Base-by-base conservation (phyloP, 1,284 basidiomycete genomes). In the Ganoderma lucidum region DNA sequence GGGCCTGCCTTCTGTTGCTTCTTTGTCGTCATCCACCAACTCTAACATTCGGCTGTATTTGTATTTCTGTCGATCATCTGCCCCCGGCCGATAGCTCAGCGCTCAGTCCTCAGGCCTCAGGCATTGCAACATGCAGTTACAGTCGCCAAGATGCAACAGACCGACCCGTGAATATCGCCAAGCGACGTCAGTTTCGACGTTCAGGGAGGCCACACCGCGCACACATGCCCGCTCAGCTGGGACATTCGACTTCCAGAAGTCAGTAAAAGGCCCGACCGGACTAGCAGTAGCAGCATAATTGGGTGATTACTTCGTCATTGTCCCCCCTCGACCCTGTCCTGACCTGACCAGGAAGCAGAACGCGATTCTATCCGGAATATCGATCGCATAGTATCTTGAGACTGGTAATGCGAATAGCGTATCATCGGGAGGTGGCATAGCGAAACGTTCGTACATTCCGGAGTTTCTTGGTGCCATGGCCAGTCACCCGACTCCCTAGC, bases 131-230 rank as follows among this genome's bases (percentile, higher is more conserved):
- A 32, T 63, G n/a, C 23, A 23, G 23, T 23, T 23, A 23, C 23
- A 23, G 23, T 37, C 45, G n/a, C 6, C 55, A 39, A 6, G 35
- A 45, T 32, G 35, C 41, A 45, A 45, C 51, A 44, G 23, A 41
- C 1, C 15, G 59, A 42, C 39, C 41, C 30, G 53, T 14, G 44
- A 60, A 65, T 53, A 63, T 62, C 14, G 19, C 58, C 66, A 70
- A 65, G 63, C 69, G 69, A 67, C 45, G 53, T 67, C 66, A 70
- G 37, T 51, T 32, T 53, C 62, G n/a, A 55, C 19, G 8, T 35
- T 53, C 48, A 15, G 32, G n/a, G 19, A 14, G 28, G 39, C 59
- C 59, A 64, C 64, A 45, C 55, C 30, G 39, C 42, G 9, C 55
- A 30, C 64, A 30, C 59, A 61, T 61, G 59, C 23, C 39, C 59